Evolutionary conservation across 2,329 filamentous ascomycete species (phyloP).

Genomic region (Penicillium psychrosexuale): DNA sequence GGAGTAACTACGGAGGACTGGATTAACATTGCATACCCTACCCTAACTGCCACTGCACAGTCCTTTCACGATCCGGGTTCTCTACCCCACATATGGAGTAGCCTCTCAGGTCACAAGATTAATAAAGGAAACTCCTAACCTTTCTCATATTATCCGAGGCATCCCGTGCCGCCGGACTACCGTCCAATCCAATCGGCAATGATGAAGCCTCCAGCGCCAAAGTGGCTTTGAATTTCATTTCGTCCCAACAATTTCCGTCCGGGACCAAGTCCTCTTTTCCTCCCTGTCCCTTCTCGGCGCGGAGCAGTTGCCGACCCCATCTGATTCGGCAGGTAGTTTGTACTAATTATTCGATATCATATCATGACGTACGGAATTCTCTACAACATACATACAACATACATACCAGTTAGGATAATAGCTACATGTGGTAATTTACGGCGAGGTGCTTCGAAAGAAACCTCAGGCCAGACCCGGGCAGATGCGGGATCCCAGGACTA

Average conservation of each 20-base stretch:
- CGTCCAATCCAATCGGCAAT: background rate
- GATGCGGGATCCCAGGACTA: background rate
- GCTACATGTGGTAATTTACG: background rate
- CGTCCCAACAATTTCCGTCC: background rate
- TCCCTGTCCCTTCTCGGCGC: background rate
- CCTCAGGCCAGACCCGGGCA: background rate
- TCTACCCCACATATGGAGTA: background rate
- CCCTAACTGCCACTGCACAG: background rate
- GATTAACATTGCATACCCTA: background rate
- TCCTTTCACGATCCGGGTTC: background rate
- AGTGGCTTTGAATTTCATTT: background rate
- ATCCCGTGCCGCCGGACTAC: slow-evolving; percentile 6
- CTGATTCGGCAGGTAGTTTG: background rate
- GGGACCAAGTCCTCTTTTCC: background rate
- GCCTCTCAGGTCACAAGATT: slow-evolving; percentile 4
- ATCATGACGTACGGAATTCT: background rate
- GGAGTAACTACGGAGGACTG: background rate
- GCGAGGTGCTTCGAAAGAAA: background rate
- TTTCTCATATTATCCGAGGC: slow-evolving; percentile 3
- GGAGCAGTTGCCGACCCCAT: slow-evolving; percentile 3
- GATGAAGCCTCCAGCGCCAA: background rate
- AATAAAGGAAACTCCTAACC: slow-evolving; percentile 2
- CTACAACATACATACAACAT: background rate
- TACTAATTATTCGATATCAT: background rate
- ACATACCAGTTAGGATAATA: background rate